Base-by-base conservation (phyloP, 2,329 filamentous ascomycete species). In the Blastomyces gilchristii region DNA sequence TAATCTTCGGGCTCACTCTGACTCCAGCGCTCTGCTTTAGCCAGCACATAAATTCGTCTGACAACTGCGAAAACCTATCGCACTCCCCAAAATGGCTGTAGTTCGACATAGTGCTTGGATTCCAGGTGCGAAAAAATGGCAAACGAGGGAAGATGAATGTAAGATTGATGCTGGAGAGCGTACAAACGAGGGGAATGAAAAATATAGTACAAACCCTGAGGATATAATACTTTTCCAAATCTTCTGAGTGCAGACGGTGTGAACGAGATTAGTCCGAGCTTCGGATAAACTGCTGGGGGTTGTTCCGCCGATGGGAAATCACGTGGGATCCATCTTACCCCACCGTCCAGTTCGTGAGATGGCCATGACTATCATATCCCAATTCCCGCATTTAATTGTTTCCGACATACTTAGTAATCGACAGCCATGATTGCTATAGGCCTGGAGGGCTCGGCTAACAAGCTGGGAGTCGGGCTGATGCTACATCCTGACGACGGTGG, bases 381-480 rank as follows among this genome's bases (percentile, higher is more conserved):
- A 28, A 25, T 41, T 25, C 37, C 58, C 52, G 18, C 2, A 2
- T 37, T 54, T 18, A n/a, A 34, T 9, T 54, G 12, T 16, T 18
- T 37, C 31, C n/a, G 18, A 54, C 6, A 37, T 37, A 3, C 25
- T 49, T 4, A 28, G 49, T 4, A 28, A 5, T 28, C 28, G 25
- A 47, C 14, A 57, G 75, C 64, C 60, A 86, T 86, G 80, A 87
- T 89, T 68, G 83, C 86, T 39, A 82, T 90, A 70, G 87, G 87
- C 28, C 82, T 90, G 73, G 94, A 99, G 81, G 93, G 94, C 75
- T 96, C 91, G 63, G 94, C 94, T 77, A 99, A 99, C 82, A 99
- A 99, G 78, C 86, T 99, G 61, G 94, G 93, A 68, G 88, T 97
- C 64, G 94, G 94, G 71, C 81, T 99, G 64, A 96, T 99, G 74